Conservation (phyloP, 495 filamentous ascomycete species). For the Xylaria cubensis region DNA sequence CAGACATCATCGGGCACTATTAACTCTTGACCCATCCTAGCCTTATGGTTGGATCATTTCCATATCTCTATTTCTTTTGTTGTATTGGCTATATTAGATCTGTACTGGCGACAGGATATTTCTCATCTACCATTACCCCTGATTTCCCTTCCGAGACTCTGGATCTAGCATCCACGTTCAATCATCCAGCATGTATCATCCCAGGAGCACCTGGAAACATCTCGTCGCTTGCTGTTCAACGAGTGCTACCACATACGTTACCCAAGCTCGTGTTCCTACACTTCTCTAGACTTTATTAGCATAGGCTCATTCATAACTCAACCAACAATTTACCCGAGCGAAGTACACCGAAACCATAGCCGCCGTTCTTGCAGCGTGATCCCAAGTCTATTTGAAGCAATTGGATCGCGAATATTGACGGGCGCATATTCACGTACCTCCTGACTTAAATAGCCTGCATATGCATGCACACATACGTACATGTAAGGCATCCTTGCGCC, state of each 20-base stretch:
- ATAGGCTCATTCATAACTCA: neutral
- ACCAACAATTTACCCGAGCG: neutral
- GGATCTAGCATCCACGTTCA: neutral
- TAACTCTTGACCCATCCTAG: neutral
- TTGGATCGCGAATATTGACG: neutral
- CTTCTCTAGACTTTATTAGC: neutral
- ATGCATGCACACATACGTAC: neutral
- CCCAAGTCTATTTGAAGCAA: neutral
- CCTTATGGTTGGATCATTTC: constrained; percentile 9
- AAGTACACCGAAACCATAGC: neutral
- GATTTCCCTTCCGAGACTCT: neutral
- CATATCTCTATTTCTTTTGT: neutral
- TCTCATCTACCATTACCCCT: neutral
- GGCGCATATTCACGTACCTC: neutral
- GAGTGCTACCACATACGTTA: neutral
- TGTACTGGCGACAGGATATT: constrained; percentile 26
- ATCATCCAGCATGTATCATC: neutral
- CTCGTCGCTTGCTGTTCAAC: neutral
- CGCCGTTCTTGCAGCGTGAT: neutral
- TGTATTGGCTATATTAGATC: constrained; percentile 17
- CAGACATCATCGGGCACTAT: neutral
- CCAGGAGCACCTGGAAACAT: neutral
- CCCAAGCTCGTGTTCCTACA: neutral
- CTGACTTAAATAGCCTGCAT: constrained; percentile 13
- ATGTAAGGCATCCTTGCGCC: constrained; percentile 6